Evolutionary conservation across 177 flowering plant species (phyloP).

Genomic region (Vitis hybrid): DNA sequence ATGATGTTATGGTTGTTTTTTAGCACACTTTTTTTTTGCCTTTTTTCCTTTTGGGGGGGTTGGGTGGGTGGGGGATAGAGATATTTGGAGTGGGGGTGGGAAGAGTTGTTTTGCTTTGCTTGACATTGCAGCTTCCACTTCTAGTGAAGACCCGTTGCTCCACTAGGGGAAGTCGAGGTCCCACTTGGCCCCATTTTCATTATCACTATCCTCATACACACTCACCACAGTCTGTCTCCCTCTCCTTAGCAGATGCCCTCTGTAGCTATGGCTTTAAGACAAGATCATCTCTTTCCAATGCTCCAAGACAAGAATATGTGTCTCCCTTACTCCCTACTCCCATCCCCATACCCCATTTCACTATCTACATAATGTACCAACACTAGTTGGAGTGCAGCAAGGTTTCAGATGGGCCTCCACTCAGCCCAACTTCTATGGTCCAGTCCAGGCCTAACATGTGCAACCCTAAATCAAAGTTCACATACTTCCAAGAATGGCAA

Average conservation of each 20-base stretch:
- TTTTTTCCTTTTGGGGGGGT: slow-evolving; percentile 1
- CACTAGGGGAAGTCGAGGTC: slow-evolving; percentile 44
- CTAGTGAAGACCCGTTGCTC: slow-evolving; percentile 20
- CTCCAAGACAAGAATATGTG: neutral
- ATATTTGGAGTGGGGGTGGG: slow-evolving; percentile 4
- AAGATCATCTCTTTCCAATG: neutral
- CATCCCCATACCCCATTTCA: too few relatives aligned
- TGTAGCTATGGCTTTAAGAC: slow-evolving; percentile 7
- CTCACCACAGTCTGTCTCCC: neutral
- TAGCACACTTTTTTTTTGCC: neutral
- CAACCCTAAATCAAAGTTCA: too few relatives aligned
- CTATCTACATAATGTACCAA: too few relatives aligned
- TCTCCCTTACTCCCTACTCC: too few relatives aligned
- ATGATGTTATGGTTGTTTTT: slow-evolving; percentile 14
- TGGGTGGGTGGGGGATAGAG: slow-evolving; percentile 30
- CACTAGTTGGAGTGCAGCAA: too few relatives aligned
- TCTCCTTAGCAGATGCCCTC: slow-evolving; percentile 8
- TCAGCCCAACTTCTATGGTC: too few relatives aligned
- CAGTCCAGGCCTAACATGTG: too few relatives aligned
- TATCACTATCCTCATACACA: slow-evolving; percentile 3
- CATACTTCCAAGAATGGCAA: too few relatives aligned
- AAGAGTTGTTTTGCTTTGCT: slow-evolving; percentile 43
- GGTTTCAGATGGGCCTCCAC: too few relatives aligned
- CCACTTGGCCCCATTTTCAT: slow-evolving; percentile 30
- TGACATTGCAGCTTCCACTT: slow-evolving; percentile 60